A percentile compares a stretch with the other conserved stretches of the same genome.
phyloP scores from a whole-genome alignment of 495 filamentous ascomycete species.

The Pyrenula aspistea region DNA sequence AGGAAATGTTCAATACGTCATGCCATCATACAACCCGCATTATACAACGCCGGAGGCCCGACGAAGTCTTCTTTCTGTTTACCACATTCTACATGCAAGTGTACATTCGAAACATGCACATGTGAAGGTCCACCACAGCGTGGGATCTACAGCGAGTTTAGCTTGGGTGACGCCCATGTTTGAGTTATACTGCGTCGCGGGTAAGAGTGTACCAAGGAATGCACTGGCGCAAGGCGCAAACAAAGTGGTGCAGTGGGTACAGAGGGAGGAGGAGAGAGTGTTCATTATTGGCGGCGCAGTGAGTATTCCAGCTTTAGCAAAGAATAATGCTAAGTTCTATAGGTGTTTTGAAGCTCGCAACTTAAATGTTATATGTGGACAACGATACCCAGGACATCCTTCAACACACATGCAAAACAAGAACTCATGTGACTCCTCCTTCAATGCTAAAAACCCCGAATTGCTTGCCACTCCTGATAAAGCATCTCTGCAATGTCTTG shows the following conservation, averaged over 20 bases:
- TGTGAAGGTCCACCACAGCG: slow-evolving; percentile 73
- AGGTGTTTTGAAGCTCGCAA: no score
- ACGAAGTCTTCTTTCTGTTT: slow-evolving; percentile 66
- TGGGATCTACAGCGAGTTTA: slow-evolving; percentile 62
- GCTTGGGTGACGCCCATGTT: slow-evolving; percentile 86
- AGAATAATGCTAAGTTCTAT: no score
- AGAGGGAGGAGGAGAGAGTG: slow-evolving; percentile 78
- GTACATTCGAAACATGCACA: slow-evolving; percentile 74
- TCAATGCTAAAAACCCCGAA: no score
- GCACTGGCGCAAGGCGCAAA: slow-evolving; percentile 77
- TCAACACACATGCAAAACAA: no score
- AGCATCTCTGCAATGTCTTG: no score
- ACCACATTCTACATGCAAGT: slow-evolving; percentile 70
- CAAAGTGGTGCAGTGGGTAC: slow-evolving; percentile 77
- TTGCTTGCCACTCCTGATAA: no score
- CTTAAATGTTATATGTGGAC: no score
- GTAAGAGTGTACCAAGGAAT: slow-evolving; percentile 60
- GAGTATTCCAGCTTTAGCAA: no score
- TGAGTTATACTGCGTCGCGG: slow-evolving; percentile 90
- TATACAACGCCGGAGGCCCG: slow-evolving; percentile 53
- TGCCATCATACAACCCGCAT: slow-evolving; percentile 68
- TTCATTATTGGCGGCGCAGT: slow-evolving; percentile 94
- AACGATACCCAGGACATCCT: no score
- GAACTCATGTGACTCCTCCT: no score
- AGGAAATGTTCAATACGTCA: slow-evolving; percentile 87